Evolutionary conservation across 352 stramenopile genomes (phyloP).

Genomic region (Elongisporangium undulatum): DNA sequence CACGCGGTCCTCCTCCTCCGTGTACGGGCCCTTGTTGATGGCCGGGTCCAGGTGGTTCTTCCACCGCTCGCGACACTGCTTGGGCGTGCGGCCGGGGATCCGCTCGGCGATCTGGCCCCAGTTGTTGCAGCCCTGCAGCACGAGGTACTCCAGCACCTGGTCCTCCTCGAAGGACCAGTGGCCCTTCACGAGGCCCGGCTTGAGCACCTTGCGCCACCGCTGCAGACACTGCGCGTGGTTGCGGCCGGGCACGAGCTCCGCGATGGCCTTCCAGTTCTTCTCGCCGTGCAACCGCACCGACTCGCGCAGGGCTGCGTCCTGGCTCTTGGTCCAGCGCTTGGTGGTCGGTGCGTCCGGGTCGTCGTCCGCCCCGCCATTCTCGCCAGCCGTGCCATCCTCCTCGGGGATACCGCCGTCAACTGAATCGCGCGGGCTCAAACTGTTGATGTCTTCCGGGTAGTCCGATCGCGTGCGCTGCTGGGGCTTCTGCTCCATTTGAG

Average conservation of each 20-base stretch:
- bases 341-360: conserved; percentile 73
- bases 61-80: conserved; percentile 90
- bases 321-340: conserved; percentile 85
- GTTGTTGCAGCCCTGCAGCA: conserved; percentile 89
- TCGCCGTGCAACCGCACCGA: conserved; percentile 81
- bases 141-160: conserved; percentile 88
- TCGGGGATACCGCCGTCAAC: not conserved
- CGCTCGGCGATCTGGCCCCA: conserved; percentile 91
- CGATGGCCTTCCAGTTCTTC: conserved; percentile 90
- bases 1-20: conserved; percentile 91
- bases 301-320: conserved; percentile 80
- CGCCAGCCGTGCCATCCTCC: conserved; percentile 10
- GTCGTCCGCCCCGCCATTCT: conserved; percentile 29
- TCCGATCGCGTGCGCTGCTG: conserved; percentile 56
- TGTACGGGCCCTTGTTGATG: conserved; percentile 95
- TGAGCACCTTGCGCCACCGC: conserved; percentile 91
- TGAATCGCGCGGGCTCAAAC: not conserved
- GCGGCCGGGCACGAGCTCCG: conserved; percentile 72
- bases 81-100: conserved; percentile 90
- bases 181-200: conserved; percentile 94
- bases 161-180: conserved; percentile 96
- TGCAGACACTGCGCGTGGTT: conserved; percentile 89
- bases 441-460: conserved; percentile 4
- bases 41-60: conserved; percentile 86
- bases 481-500: conserved; percentile 59